Base-by-base conservation (phyloP, 2,329 filamentous ascomycete genomes). In the Pestalotiopsis sp. region DNA sequence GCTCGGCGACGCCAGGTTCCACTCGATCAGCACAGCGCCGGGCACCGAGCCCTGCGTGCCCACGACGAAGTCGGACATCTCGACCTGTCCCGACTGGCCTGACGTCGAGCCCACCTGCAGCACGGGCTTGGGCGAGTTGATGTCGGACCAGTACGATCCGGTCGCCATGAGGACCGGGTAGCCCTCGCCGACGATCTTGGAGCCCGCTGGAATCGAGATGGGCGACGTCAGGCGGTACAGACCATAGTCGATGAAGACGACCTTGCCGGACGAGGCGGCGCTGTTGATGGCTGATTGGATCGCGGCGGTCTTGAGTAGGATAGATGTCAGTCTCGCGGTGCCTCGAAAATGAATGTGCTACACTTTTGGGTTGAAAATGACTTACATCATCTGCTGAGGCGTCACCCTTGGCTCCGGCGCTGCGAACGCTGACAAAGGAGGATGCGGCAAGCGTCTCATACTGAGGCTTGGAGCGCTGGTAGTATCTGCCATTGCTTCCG, bases 1-100 rank as follows among this genome's bases (percentile, higher is more conserved):
- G 4, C 79, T 73, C n/a, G 59, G 59, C 17, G 84, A 84, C 64
- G 84, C 85, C 17, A 94, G 82, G 76, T 95, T 95, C 84, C 90
- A 94, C 76, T 95, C 86, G 69, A 94, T 88, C 6, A 94, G 81
- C 7, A 91, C 84, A 1, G 92, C 92, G 4, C 93, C 93, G 1
- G 89, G 84, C 7, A 90, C 85, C 31, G 90, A 80, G 1, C 92
- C 92, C 68, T 88, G 85, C 0, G 91, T 93, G 67, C 89, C 89
- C 14, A 95, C 83, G 63, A 95, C 86, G 74, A 92, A 88, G 76
- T 95, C 92, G 4, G 87, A 89, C 83, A 91, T 89, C 77, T 95
- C 92, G 20, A 95, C 83, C 14, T 82, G 83, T 5, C 93, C 93
- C 11, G 78, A 78, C 27, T 93, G 88, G 3, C 91, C 91, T 0